Percentiles rank a stretch among this genome's conserved stretches.
Evolutionary conservation across 1,284 basidiomycete genomes (phyloP).

Genomic region (Puccinia triticina): DNA sequence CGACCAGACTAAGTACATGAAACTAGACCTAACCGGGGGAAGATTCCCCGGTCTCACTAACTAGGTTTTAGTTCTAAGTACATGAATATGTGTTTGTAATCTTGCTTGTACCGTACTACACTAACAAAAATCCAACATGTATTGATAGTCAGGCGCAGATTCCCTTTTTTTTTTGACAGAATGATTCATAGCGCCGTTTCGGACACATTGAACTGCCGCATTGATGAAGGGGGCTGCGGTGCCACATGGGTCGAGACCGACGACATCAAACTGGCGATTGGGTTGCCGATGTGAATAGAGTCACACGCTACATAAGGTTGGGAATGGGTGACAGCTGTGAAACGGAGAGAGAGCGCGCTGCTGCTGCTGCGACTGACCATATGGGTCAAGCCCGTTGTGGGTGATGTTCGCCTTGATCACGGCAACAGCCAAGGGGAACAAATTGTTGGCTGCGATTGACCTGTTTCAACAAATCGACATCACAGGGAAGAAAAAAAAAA

Average conservation of each 20-base stretch:
- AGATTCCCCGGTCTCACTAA: too few species aligned
- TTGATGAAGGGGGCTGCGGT: slow-evolving; percentile 97
- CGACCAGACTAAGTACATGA: too few species aligned
- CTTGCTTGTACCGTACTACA: too few species aligned
- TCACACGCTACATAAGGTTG: too few species aligned
- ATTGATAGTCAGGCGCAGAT: not conserved
- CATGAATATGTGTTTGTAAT: too few species aligned
- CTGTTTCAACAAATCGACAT: slow-evolving; percentile 64
- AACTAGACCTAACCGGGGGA: too few species aligned
- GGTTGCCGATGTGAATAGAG: too few species aligned
- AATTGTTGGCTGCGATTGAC: slow-evolving; percentile 89
- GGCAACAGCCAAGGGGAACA: slow-evolving; percentile 78
- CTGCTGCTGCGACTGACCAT: slow-evolving; percentile 67
- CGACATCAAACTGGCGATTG: slow-evolving; percentile 65
- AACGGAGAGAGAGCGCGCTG: not conserved
- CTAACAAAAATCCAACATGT: slow-evolving; percentile 63
- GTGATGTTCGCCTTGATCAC: slow-evolving; percentile 87
- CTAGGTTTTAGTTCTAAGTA: too few species aligned
- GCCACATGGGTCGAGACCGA: slow-evolving; percentile 97
- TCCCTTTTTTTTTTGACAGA: not conserved
- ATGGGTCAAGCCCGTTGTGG: slow-evolving; percentile 73
- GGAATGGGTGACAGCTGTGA: too few species aligned
- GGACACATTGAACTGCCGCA: slow-evolving; percentile 86
- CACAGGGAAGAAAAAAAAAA: not conserved
- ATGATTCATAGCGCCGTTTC: slow-evolving; percentile 73